Conservation (phyloP, 176 grass and related monocot species). For the sorghum (Sorghum bicolor) region Sorghum_bicolor_NCBIv3 NC_012872.2:63135501-63136000, state of each 20-base stretch:
- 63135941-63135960: conserved; percentile 47
- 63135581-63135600: background rate
- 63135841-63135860: conserved; percentile 1
- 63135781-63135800: background rate
- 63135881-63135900: conserved; percentile 79
- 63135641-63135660: background rate
- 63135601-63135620: background rate
- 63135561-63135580: background rate
- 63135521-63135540: conserved; percentile 6
- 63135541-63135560: background rate
- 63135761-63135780: background rate
- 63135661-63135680: background rate
- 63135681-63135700: background rate
- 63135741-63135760: background rate
- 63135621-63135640: background rate
- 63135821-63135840: background rate
- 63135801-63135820: background rate
- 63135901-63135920: conserved; percentile 66
- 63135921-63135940: conserved; percentile 36
- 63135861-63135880: background rate
- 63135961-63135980: conserved; percentile 43
- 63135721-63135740: background rate
- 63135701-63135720: background rate
- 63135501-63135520: background rate
- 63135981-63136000: conserved; percentile 58